Evolutionary conservation across 441 rosid genomes (phyloP).

Genomic region (Corymbia citriodora): DNA sequence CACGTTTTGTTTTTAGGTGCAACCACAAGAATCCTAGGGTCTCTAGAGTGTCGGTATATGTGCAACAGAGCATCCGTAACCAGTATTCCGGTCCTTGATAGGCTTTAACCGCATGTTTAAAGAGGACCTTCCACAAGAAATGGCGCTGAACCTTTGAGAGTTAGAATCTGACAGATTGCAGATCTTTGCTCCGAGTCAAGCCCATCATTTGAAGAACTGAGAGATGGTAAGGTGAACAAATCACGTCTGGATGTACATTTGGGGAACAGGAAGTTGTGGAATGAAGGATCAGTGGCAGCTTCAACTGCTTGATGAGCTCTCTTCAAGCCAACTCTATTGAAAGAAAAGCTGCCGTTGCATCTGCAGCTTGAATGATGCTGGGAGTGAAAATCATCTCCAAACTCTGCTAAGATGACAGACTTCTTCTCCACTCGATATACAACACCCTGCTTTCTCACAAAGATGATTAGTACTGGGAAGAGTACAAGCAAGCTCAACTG

Average conservation of each 20-base stretch:
- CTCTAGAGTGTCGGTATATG: constrained; percentile 4
- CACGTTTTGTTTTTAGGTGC: constrained; percentile 32
- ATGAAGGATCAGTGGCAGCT: constrained; percentile 19
- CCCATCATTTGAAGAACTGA: background rate
- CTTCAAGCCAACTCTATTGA: constrained; percentile 37
- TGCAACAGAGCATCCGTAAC: constrained; percentile 20
- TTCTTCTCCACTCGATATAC: too few species aligned
- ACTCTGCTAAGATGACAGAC: constrained; percentile 23
- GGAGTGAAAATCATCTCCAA: constrained; percentile 24
- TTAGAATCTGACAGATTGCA: constrained; percentile 13
- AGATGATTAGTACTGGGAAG: background rate
- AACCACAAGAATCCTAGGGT: constrained; percentile 21
- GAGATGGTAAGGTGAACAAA: background rate
- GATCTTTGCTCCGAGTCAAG: constrained; percentile 9
- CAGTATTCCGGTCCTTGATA: constrained; percentile 20
- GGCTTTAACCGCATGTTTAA: background rate
- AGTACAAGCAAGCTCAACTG: background rate
- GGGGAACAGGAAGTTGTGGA: constrained; percentile 30
- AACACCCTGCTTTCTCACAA: background rate
- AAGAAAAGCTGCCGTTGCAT: constrained; percentile 34
- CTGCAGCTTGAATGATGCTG: constrained; percentile 16
- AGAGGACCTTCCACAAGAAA: constrained; percentile 29
- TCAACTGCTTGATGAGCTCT: constrained; percentile 39
- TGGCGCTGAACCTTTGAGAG: constrained; percentile 18
- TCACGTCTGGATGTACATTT: background rate